A percentile compares a stretch with the other conserved stretches of the same genome.
phyloP scores from a whole-genome alignment of 83 land plant species.

The Thuja plicata region DNA sequence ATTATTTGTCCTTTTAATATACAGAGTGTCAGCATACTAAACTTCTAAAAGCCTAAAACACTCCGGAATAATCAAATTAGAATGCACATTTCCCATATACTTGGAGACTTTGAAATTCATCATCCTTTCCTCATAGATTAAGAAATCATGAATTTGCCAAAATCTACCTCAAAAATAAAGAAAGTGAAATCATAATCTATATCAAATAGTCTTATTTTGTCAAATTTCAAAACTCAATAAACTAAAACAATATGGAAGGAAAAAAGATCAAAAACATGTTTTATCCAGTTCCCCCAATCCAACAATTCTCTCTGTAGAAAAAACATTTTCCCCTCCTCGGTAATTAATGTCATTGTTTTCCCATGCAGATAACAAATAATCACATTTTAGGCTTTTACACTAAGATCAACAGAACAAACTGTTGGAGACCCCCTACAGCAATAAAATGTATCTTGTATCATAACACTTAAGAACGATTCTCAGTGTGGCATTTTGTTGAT shows the following conservation, averaged over 20 bases:
- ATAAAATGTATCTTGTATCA: background rate
- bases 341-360: background rate
- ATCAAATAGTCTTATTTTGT: background rate
- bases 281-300: background rate
- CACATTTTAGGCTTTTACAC: background rate
- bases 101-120: background rate
- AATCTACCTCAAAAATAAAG: background rate
- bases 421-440: background rate
- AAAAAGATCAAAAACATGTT: background rate
- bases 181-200: background rate
- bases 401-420: background rate
- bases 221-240: background rate
- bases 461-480: background rate
- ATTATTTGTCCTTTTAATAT: background rate
- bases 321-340: background rate
- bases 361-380: background rate
- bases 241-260: background rate
- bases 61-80: background rate
- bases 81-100: background rate
- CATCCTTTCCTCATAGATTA: background rate
- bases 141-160: background rate
- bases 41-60: background rate
- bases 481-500: background rate
- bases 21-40: background rate
- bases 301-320: background rate